Percentiles rank a stretch among this genome's conserved stretches.
These are phyloP conservation scores for Paramecium sonneborni DNA, from an alignment of 73 alveolate species.

Conservation along the genomic window DNA sequence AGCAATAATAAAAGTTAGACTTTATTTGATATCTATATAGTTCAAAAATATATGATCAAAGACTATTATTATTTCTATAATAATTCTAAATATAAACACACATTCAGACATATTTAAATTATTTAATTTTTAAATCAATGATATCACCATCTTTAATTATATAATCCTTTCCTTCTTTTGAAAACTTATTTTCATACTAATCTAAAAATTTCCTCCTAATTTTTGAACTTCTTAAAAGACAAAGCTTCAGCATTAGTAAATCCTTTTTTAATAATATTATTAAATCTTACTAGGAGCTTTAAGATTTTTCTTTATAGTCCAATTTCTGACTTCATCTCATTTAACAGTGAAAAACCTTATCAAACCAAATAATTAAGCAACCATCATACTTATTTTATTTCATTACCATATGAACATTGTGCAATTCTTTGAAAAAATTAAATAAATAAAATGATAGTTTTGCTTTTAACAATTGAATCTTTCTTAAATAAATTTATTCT, in stretches of 20 bases:
- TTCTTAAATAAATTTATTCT: slow-evolving; percentile 90
- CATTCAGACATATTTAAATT: slow-evolving; percentile 7
- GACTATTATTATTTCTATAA: not conserved
- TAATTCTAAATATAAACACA: not conserved
- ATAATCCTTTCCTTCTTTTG: slow-evolving; percentile 76
- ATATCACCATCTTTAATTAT: slow-evolving; percentile 78
- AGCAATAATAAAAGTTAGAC: slow-evolving; percentile 9
- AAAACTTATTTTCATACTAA: slow-evolving; percentile 64
- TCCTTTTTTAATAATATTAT: not conserved
- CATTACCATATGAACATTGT: slow-evolving; percentile 77
- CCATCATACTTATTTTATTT: not conserved
- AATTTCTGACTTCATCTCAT: slow-evolving; percentile 79
- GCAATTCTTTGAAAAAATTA: slow-evolving; percentile 90
- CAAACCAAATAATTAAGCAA: slow-evolving; percentile 73
- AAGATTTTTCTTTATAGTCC: slow-evolving; percentile 75
- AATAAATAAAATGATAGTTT: slow-evolving; percentile 96
- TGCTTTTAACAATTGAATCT: slow-evolving; percentile 88
- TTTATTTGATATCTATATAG: slow-evolving; percentile 1
- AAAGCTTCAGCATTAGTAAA: slow-evolving; percentile 76
- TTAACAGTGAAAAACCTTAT: slow-evolving; percentile 78
- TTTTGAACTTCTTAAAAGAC: slow-evolving; percentile 71
- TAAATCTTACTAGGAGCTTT: slow-evolving; percentile 70
- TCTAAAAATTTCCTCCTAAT: slow-evolving; percentile 67
- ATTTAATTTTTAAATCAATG: slow-evolving; percentile 69
- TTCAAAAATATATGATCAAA: not conserved